Conservation (phyloP, 2,329 filamentous ascomycete species). For the Microdochium bolleyi region DNA sequence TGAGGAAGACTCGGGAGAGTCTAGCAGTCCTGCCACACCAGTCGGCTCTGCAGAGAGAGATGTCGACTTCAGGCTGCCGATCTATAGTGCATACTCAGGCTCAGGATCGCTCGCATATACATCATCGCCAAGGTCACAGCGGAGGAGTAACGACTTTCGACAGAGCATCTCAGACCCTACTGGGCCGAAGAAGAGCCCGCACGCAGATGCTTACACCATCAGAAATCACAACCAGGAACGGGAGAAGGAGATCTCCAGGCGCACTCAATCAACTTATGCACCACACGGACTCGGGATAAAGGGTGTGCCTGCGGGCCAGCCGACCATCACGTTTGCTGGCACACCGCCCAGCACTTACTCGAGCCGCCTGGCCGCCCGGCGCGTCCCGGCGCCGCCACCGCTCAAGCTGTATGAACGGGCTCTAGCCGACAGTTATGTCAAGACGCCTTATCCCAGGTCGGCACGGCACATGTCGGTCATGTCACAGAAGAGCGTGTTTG, state of each 20-base stretch:
- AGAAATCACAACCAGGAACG: not conserved
- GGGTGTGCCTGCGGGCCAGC: not conserved
- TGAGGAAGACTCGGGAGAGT: not conserved
- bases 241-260: not conserved
- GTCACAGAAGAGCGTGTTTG: slow-evolving; percentile 5
- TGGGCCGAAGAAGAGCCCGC: not conserved
- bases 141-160: not conserved
- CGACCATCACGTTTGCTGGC: not conserved
- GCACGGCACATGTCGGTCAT: slow-evolving; percentile 1
- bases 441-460: slow-evolving; percentile 12
- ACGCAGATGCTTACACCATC: not conserved
- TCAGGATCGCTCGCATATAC: not conserved
- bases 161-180: not conserved
- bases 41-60: not conserved
- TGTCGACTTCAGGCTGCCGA: not conserved
- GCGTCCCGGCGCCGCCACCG: slow-evolving; percentile 9
- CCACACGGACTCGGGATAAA: not conserved
- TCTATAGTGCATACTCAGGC: not conserved
- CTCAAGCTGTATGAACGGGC: slow-evolving; percentile 11
- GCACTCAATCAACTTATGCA: not conserved
- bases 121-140: not conserved
- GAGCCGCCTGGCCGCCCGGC: slow-evolving; percentile 4
- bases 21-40: not conserved
- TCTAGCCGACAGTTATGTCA: slow-evolving; percentile 9
- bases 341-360: slow-evolving; percentile 6